Percentiles rank a stretch among this genome's conserved stretches.
Evolutionary conservation across 345 rosid species (phyloP).

Genomic region (Eucalyptus cloeziana): DNA sequence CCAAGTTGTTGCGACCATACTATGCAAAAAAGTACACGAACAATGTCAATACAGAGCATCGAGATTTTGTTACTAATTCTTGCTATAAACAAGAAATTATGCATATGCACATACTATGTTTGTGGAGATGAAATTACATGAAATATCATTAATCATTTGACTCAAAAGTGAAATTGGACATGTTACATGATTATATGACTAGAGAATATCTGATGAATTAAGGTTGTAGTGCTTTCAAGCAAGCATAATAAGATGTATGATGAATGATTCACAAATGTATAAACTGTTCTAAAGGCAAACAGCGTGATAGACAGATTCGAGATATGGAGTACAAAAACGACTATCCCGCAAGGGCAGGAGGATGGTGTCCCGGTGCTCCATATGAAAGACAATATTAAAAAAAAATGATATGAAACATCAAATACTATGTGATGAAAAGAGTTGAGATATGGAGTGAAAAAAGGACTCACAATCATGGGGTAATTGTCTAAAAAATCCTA

Average conservation of each 20-base stretch:
- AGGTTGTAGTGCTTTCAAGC: background rate
- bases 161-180: background rate
- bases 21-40: background rate
- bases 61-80: background rate
- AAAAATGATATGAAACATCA: too few species aligned
- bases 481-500: fast-evolving
- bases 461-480: fast-evolving
- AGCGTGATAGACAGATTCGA: background rate
- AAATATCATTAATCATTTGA: background rate
- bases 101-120: background rate
- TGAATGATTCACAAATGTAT: background rate
- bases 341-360: too few species aligned
- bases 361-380: too few species aligned
- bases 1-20: background rate
- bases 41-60: background rate
- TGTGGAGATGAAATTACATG: background rate
- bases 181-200: too few species aligned
- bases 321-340: fast-evolving
- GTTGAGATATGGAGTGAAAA: too few species aligned
- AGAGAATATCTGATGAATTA: background rate
- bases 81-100: background rate
- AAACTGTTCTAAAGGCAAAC: background rate
- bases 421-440: background rate
- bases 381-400: background rate
- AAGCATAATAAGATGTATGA: background rate